Percentiles rank a stretch among this genome's conserved stretches.
phyloP scores from a whole-genome alignment of 176 grass and related monocot species.

The Bromus sterilis region DNA sequence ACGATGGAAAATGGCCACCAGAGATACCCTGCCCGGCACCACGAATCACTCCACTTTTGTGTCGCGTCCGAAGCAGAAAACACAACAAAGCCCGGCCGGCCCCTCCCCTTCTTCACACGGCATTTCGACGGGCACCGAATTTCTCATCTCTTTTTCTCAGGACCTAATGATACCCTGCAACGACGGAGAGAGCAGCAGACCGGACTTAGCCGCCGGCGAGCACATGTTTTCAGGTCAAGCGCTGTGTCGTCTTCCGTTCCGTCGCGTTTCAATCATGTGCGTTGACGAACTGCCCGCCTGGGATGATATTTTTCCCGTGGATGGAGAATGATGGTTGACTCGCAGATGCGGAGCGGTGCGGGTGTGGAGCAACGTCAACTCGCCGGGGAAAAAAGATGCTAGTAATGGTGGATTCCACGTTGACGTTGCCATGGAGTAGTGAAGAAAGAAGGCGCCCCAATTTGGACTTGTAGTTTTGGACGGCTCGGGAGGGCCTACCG shows the following conservation, averaged over 20 bases:
- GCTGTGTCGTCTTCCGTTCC: neutral
- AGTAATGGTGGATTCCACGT: constrained; percentile 12
- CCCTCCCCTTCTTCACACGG: neutral
- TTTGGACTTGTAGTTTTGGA: neutral
- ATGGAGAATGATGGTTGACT: neutral
- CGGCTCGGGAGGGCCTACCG: neutral
- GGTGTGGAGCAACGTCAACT: neutral
- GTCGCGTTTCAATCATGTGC: neutral
- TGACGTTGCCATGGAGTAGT: neutral
- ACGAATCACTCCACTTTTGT: neutral
- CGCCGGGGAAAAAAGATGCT: neutral
- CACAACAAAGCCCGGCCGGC: neutral
- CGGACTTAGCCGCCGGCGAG: neutral
- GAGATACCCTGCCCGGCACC: neutral
- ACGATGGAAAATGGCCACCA: too few species aligned
- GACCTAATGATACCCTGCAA: neutral
- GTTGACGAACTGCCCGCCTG: neutral
- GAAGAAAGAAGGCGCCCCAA: neutral
- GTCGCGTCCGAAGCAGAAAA: neutral
- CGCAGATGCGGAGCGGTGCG: neutral
- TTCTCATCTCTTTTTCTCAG: neutral
- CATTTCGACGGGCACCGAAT: neutral
- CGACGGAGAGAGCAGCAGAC: too few species aligned
- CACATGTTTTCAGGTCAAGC: neutral
- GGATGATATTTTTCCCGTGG: neutral